Evolutionary conservation across 441 rosid species (phyloP).

Genomic region (Gossypium davidsonii): DNA sequence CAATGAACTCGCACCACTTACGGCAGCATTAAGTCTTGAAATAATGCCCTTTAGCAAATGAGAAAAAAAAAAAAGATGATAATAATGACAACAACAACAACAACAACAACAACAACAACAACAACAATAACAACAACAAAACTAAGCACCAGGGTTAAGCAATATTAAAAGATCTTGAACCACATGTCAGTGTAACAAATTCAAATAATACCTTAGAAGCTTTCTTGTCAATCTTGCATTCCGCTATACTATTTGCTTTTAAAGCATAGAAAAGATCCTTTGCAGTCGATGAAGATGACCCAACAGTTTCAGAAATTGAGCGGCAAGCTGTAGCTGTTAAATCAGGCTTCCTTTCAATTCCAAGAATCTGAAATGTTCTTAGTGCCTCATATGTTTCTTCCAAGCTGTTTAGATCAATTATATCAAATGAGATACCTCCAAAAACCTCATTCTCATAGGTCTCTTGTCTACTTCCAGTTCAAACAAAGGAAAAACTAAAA

Average conservation of each 20-base stretch:
- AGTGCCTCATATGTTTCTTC: constrained; percentile 78
- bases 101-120: not conserved
- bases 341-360: constrained; percentile 49
- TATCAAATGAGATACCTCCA: constrained; percentile 2
- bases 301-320: constrained; percentile 41
- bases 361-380: constrained; percentile 71
- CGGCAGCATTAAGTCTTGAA: constrained; percentile 57
- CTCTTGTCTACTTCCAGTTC: constrained; percentile 2
- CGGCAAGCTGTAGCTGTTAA: constrained; percentile 43
- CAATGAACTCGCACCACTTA: constrained; percentile 57
- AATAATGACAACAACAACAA: not conserved
- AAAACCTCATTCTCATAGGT: not conserved
- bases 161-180: not conserved
- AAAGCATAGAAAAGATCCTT: constrained; percentile 69
- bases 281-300: constrained; percentile 47
- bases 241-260: constrained; percentile 54
- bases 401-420: constrained; percentile 32
- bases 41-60: constrained; percentile 39
- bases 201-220: constrained; percentile 48
- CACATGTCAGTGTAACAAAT: not conserved
- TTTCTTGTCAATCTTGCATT: constrained; percentile 41
- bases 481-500: not conserved
- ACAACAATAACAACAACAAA: not conserved
- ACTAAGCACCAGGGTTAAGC: not conserved
- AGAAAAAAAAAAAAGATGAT: not conserved